Conservation (phyloP, 2,329 filamentous ascomycete species). For the Aspergillus quadrilineatus region DNA sequence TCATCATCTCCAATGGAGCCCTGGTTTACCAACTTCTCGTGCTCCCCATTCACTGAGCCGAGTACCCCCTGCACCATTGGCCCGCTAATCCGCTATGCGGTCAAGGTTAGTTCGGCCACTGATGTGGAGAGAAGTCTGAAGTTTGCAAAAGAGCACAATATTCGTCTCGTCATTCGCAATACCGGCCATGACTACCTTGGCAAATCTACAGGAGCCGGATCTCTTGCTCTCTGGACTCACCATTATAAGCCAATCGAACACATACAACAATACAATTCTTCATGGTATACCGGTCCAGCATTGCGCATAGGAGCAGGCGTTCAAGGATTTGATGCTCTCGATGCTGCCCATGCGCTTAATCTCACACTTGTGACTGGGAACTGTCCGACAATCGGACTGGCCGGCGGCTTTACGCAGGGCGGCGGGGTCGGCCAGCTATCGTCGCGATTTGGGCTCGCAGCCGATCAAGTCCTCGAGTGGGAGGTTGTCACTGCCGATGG, state of each 20-base stretch:
- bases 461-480: conserved; percentile 29
- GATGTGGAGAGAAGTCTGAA: background rate
- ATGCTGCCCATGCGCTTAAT: conserved; percentile 45
- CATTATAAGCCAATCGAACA: conserved; percentile 46
- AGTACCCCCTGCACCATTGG: background rate
- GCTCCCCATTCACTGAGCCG: background rate
- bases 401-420: conserved; percentile 60
- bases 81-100: background rate
- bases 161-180: conserved; percentile 44
- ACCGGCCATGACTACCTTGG: conserved; percentile 52
- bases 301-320: conserved; percentile 58
- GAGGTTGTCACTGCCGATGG: conserved; percentile 29
- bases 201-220: conserved; percentile 48
- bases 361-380: conserved; percentile 46
- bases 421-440: conserved; percentile 59
- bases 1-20: background rate
- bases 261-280: conserved; percentile 39
- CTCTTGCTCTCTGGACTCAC: conserved; percentile 53
- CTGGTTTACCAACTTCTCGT: background rate
- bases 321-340: conserved; percentile 50
- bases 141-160: background rate
- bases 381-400: background rate
- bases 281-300: conserved; percentile 51
- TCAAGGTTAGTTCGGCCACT: background rate
- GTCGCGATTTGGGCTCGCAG: conserved; percentile 54